phyloP scores from a whole-genome alignment of 2,329 filamentous ascomycete species.

The Phaeosphaeria sp. region DNA sequence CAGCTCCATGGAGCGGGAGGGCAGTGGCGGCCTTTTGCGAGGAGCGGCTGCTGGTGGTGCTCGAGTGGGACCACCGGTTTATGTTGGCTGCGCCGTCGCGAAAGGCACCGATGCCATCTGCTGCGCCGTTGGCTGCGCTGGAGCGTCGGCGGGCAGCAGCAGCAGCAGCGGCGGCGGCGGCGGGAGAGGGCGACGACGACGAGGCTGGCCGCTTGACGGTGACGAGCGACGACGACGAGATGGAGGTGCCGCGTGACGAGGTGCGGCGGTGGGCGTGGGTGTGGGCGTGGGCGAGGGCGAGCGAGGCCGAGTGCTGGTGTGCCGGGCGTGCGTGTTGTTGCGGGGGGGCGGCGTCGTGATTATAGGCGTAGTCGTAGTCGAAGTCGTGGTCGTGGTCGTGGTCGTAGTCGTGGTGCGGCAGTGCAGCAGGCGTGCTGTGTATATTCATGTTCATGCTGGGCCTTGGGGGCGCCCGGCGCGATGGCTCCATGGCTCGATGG shows the following conservation, averaged over 20 bases:
- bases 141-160: constrained; percentile 43
- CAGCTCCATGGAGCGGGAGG: constrained; percentile 46
- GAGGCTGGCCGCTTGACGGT: constrained; percentile 53
- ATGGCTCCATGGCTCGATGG: neutral
- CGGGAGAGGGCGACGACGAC: constrained; percentile 19
- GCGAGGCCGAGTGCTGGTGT: constrained; percentile 10
- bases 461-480: neutral
- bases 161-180: constrained; percentile 33
- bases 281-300: constrained; percentile 10
- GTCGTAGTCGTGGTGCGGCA: neutral
- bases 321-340: constrained; percentile 8
- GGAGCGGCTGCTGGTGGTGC: constrained; percentile 55
- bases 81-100: constrained; percentile 57
- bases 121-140: constrained; percentile 49
- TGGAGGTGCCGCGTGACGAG: constrained; percentile 52
- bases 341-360: neutral
- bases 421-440: neutral
- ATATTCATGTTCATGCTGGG: neutral
- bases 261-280: constrained; percentile 25
- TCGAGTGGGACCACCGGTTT: constrained; percentile 66
- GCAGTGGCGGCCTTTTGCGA: constrained; percentile 25
- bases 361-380: neutral
- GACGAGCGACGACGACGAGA: constrained; percentile 52
- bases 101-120: constrained; percentile 47
- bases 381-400: neutral